Evolutionary conservation across 495 filamentous ascomycete genomes (phyloP).

Genomic region (Penicillium coprophilum): DNA sequence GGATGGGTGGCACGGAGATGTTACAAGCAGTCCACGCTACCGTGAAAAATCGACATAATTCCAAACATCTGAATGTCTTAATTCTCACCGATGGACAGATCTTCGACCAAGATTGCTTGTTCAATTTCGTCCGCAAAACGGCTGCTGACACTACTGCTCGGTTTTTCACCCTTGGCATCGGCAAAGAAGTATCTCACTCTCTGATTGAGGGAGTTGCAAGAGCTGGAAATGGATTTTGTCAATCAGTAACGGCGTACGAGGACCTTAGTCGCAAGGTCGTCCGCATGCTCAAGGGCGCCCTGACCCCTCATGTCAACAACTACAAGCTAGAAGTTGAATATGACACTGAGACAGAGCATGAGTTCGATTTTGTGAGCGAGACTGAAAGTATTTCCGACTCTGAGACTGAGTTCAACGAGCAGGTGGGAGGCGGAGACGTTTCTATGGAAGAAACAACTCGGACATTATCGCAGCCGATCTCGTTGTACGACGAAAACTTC

Average conservation of each 20-base stretch:
- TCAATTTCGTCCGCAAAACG: constrained; percentile 48
- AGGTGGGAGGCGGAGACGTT: neutral
- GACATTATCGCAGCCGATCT: constrained; percentile 45
- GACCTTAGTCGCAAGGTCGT: constrained; percentile 63
- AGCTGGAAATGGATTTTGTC: constrained; percentile 66
- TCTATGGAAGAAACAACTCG: neutral
- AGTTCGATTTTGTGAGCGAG: constrained; percentile 57
- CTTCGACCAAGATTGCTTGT: constrained; percentile 56
- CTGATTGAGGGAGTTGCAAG: constrained; percentile 67
- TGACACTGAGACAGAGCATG: constrained; percentile 44
- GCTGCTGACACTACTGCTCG: constrained; percentile 49
- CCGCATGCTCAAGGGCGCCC: constrained; percentile 67
- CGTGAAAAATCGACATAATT: constrained; percentile 49
- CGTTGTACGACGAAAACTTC: constrained; percentile 53
- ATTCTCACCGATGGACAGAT: constrained; percentile 73
- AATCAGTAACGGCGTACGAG: constrained; percentile 57
- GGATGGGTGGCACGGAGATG: constrained; percentile 72
- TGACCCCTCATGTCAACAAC: constrained; percentile 59
- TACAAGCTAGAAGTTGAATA: constrained; percentile 63
- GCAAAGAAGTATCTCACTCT: constrained; percentile 57
- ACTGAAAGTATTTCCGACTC: constrained; percentile 29
- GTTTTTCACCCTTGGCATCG: constrained; percentile 68
- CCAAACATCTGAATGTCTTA: constrained; percentile 62
- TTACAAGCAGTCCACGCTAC: constrained; percentile 51
- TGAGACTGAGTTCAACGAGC: constrained; percentile 8